Conservation (phyloP, 179 eudicot species). For the Silene coronaria region DNA sequence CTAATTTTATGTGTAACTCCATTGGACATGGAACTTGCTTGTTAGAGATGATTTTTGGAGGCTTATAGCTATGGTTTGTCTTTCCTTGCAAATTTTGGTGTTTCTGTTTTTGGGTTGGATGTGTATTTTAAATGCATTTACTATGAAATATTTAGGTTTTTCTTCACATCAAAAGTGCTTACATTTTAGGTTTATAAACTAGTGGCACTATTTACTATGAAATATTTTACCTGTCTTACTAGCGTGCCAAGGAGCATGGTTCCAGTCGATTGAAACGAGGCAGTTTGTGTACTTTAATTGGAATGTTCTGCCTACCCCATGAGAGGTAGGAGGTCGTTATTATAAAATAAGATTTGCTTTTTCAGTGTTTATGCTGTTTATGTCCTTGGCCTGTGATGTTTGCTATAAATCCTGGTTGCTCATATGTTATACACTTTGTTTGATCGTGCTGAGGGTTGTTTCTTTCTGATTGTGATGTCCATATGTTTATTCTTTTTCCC, state of each 20-base stretch:
- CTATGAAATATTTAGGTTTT: too few species aligned
- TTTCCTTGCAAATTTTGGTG: not conserved
- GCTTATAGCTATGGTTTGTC: not conserved
- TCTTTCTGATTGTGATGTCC: not conserved
- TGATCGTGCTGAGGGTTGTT: not conserved
- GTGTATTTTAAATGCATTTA: too few species aligned
- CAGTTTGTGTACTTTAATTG: slow-evolving; percentile 48
- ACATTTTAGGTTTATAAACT: slow-evolving; percentile 4
- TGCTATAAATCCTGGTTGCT: not conserved
- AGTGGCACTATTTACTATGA: slow-evolving; percentile 23
- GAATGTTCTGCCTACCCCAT: slow-evolving; percentile 62
- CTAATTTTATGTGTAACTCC: not conserved
- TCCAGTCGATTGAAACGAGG: slow-evolving; percentile 46
- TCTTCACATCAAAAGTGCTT: not conserved
- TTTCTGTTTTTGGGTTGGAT: not conserved
- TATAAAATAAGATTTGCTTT: slow-evolving; percentile 3
- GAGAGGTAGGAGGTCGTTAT: slow-evolving; percentile 46
- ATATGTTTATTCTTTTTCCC: slow-evolving; percentile 11
- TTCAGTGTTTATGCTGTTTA: slow-evolving; percentile 13
- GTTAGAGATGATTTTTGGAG: not conserved
- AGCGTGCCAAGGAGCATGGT: slow-evolving; percentile 41
- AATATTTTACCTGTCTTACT: slow-evolving; percentile 38
- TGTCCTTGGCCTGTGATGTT: slow-evolving; percentile 7
- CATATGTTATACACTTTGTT: not conserved
- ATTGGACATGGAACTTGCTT: not conserved